Percentiles rank a stretch among this genome's conserved stretches.
phyloP scores from a whole-genome alignment of 257 asterid genomes.

The Echites panduratus region DNA sequence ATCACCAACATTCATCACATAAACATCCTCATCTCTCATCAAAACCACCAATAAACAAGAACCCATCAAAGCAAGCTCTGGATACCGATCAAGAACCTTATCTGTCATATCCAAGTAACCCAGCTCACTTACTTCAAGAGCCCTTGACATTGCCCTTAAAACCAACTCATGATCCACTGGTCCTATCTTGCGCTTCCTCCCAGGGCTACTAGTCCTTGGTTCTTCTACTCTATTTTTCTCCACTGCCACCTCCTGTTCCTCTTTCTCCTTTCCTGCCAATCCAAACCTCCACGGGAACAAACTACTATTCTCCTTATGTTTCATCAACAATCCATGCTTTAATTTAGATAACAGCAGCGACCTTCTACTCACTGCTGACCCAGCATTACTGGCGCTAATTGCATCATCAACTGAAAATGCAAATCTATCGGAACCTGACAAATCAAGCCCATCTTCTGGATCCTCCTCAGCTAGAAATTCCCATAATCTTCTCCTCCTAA shows the following conservation, averaged over 20 bases:
- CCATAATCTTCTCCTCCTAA: slow-evolving; percentile 88
- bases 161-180: slow-evolving; percentile 74
- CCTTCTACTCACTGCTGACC: slow-evolving; percentile 74
- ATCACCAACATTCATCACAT: slow-evolving; percentile 96
- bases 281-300: slow-evolving; percentile 85
- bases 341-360: slow-evolving; percentile 70
- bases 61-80: slow-evolving; percentile 97
- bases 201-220: slow-evolving; percentile 35
- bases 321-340: slow-evolving; percentile 68
- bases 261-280: slow-evolving; percentile 60
- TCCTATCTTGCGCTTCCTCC: slow-evolving; percentile 65
- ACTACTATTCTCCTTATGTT: slow-evolving; percentile 60
- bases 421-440: slow-evolving; percentile 92
- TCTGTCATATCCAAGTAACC: slow-evolving; percentile 85
- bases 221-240: slow-evolving; percentile 44
- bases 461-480: slow-evolving; percentile 84
- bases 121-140: slow-evolving; percentile 74
- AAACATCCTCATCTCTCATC: slow-evolving; percentile 98
- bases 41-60: slow-evolving; percentile 84
- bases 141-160: slow-evolving; percentile 87
- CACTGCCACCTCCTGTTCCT: slow-evolving; percentile 31
- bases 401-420: slow-evolving; percentile 96
- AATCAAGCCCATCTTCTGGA: slow-evolving; percentile 81
- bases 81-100: slow-evolving; percentile 87
- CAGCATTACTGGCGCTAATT: slow-evolving; percentile 64